Percentiles rank a stretch among this genome's conserved stretches.
Evolutionary conservation across 768 basidiomycete genomes (phyloP).

Genomic region (Termitomyces titanicus): DNA sequence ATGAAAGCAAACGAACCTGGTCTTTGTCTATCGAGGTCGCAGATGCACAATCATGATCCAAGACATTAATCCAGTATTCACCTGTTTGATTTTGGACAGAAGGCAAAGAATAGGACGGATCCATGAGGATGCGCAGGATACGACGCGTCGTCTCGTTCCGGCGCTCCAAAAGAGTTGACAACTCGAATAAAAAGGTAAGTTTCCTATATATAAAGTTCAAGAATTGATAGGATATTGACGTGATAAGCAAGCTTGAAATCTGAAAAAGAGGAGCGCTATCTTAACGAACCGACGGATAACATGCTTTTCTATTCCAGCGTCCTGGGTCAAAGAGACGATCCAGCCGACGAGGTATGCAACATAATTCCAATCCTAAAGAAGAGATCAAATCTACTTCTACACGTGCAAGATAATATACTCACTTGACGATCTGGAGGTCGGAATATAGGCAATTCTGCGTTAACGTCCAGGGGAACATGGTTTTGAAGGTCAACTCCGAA

Average conservation of each 20-base stretch:
- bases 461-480: not conserved
- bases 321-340: constrained; percentile 6
- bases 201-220: not conserved
- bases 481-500: not conserved
- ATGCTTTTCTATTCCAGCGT: not conserved
- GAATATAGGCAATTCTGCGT: constrained; percentile 1
- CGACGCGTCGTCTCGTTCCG: constrained; percentile 14
- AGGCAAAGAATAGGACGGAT: constrained; percentile 5
- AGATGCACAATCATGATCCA: constrained; percentile 4
- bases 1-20: constrained; percentile 11
- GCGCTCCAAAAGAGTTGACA: constrained; percentile 5
- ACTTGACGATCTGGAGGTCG: constrained; percentile 7
- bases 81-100: constrained; percentile 1
- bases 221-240: not conserved
- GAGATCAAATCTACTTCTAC: not conserved
- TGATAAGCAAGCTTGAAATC: not conserved
- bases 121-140: constrained; percentile 14
- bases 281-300: constrained; percentile 5
- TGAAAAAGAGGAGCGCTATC: not conserved
- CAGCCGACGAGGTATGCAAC: constrained; percentile 13
- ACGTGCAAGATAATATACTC: not conserved
- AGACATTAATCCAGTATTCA: constrained; percentile 12
- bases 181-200: constrained; percentile 8
- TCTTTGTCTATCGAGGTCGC: constrained; percentile 4
- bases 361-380: constrained; percentile 7